Percentiles rank a stretch among this genome's conserved stretches.
phyloP scores from a whole-genome alignment of 179 eudicot species.

The Beta lomatogona region DNA sequence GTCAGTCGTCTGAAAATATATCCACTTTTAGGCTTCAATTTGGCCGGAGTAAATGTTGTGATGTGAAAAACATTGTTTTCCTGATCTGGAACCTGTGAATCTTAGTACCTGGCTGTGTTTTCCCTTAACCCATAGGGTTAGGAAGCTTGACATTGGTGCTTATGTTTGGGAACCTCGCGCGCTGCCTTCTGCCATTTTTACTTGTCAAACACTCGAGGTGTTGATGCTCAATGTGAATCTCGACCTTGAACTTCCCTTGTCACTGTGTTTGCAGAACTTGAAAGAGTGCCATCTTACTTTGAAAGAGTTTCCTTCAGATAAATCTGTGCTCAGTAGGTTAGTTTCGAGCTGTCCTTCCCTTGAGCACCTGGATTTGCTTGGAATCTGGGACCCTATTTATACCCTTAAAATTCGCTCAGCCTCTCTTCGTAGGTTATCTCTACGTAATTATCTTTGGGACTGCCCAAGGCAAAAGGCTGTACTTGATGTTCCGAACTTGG shows the following conservation, averaged over 20 bases:
- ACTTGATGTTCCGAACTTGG: slow-evolving; percentile 13
- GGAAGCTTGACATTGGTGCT: no score
- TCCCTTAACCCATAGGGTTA: no score
- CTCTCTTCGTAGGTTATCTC: slow-evolving; percentile 5
- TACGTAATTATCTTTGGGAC: no score
- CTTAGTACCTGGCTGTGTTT: no score
- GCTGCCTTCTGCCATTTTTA: neutral
- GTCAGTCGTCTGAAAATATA: no score
- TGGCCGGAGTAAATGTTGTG: no score
- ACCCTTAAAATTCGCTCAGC: neutral
- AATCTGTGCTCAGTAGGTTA: neutral
- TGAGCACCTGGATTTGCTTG: neutral
- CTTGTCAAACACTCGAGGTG: neutral
- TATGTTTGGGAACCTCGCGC: no score
- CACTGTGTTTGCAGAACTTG: neutral
- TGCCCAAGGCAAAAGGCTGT: neutral
- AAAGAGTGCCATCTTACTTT: no score
- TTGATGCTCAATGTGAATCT: slow-evolving; percentile 13
- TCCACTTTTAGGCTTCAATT: no score
- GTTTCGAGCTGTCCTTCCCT: slow-evolving; percentile 10
- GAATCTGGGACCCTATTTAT: neutral
- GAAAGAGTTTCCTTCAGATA: no score
- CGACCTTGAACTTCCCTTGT: neutral
- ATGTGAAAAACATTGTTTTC: no score
- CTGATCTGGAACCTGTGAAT: no score